A percentile compares a stretch with the other conserved stretches of the same genome.
Conservation (phyloP, 495 filamentous ascomycete species). For the Chaetomidium leptoderma region DNA sequence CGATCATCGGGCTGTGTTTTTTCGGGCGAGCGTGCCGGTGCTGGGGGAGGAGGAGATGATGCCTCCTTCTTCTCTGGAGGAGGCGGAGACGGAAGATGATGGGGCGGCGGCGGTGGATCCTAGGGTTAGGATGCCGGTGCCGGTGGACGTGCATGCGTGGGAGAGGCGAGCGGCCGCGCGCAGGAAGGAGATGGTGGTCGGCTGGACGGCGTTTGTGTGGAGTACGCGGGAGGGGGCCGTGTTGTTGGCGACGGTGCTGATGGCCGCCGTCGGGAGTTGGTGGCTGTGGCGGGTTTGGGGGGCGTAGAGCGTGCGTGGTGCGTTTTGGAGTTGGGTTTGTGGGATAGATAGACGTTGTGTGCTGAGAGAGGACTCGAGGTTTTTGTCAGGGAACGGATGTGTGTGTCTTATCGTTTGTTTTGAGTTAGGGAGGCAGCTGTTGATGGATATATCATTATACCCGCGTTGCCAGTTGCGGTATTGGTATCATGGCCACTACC, state of each 20-base stretch:
- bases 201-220: slow-evolving; percentile 45
- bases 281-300: slow-evolving; percentile 29
- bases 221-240: slow-evolving; percentile 41
- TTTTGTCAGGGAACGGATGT: neutral
- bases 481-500: no score
- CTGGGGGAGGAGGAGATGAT: slow-evolving; percentile 30
- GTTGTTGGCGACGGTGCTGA: slow-evolving; percentile 34
- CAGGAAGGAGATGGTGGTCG: slow-evolving; percentile 41
- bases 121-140: slow-evolving; percentile 35
- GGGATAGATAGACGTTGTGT: neutral
- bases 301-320: neutral
- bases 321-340: neutral
- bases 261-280: slow-evolving; percentile 38
- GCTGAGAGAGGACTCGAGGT: neutral
- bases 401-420: neutral
- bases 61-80: slow-evolving; percentile 10
- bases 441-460: neutral
- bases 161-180: slow-evolving; percentile 38
- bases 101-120: slow-evolving; percentile 29
- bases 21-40: slow-evolving; percentile 58
- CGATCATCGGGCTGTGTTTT: slow-evolving; percentile 80
- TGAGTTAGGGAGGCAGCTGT: neutral
- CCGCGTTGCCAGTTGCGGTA: neutral
- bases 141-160: slow-evolving; percentile 45
- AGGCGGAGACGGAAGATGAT: neutral